Base-by-base conservation (phyloP, 1,284 basidiomycete species). In the Meira miltonrushii region DNA sequence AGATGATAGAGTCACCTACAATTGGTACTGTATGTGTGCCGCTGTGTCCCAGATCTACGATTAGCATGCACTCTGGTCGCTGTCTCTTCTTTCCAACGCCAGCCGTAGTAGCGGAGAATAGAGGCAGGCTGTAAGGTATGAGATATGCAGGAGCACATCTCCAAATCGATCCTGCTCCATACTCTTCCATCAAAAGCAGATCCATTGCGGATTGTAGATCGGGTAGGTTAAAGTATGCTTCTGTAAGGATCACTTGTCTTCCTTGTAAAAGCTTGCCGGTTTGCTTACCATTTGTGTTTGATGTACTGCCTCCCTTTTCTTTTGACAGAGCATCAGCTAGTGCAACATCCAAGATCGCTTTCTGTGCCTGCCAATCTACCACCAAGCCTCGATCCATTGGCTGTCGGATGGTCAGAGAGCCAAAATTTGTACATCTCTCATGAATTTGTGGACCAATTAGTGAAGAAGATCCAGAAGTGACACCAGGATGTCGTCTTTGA, bases 151-250 rank as follows among this genome's bases (percentile, higher is more conserved):
- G 60, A 39, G 11, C 47, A 61, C 60, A 61, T 39, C 92, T 84
- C 78, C 85, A 84, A 77, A 90, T 90, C 49, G 88, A 87, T 47
- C 83, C 81, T 74, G 94, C 95, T 71, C 93, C 92, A 81, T 93
- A 97, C 79, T 95, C 92, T 74, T 97, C 93, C 71, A 95, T 95
- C 0, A 94, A 82, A 75, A 97, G 88, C 79, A 95, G 88, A 78
- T 96, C 93, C 66, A 92, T 92, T 41, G 89, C 85, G 44, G 90
- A 88, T 79, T 92, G 88, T 17, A 94, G 85, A 75, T 90, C 91
- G 17, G 90, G 89, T 10, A 94, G 81, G 78, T 94, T 91, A 83
- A 93, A 89, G 75, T 91, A 91, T 2, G 92, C 90, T 79, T 96
- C 93, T 2, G 93, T 95, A 54, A 96, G 84, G 52, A 96, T 51